Evolutionary conservation across 306 rosid genomes (phyloP), one percentile per base, ranked within the genome.

Genomic region (Cucurbita maxima): DNA sequence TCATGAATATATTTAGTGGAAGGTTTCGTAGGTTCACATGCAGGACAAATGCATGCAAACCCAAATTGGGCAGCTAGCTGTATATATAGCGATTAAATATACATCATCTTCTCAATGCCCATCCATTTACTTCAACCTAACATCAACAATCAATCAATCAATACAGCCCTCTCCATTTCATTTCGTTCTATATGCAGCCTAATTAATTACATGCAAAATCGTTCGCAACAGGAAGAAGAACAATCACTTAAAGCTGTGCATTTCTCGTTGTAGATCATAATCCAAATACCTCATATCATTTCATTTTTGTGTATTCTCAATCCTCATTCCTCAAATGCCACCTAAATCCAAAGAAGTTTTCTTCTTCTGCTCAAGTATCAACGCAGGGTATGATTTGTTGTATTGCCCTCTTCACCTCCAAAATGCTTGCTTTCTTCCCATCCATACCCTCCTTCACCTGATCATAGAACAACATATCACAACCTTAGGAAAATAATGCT

Each of bases 331-430:
- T 40, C 38, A 10, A 19, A 11, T 43, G 51, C 7, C 30, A 9
- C 8, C 34, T 15, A n/a, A 66, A 43, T 20, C 8, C 19, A 38
- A n/a, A 15, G 19, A 61, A 40, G 30, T 6, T 59, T 37, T 12
- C 14, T 36, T 71, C 8, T 10, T 37, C 37, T n/a, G 30, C 50
- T 72, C 76, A 75, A 41, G 68, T 75, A n/a, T 83, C 88, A 56
- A 19, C 44, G 14, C 90, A 87, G 38, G 97, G 99, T 55, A 91
- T 85, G 51, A 94, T 80, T 76, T 88, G 90, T 45, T 87, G 85
- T 47, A 94, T 84, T 30, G 96, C 99, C 71, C 88, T 91, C 87
- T 91, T 94, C 76, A 91, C 99, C 78, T 91, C 96, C 75, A 92
- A 88, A 74, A 94, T 94, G 79, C 91, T 91, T 22, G 89, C 78